A percentile compares a stretch with the other conserved stretches of the same genome.
Evolutionary conservation across 768 basidiomycete genomes (phyloP).

Genomic region (Hericium erinaceus): DNA sequence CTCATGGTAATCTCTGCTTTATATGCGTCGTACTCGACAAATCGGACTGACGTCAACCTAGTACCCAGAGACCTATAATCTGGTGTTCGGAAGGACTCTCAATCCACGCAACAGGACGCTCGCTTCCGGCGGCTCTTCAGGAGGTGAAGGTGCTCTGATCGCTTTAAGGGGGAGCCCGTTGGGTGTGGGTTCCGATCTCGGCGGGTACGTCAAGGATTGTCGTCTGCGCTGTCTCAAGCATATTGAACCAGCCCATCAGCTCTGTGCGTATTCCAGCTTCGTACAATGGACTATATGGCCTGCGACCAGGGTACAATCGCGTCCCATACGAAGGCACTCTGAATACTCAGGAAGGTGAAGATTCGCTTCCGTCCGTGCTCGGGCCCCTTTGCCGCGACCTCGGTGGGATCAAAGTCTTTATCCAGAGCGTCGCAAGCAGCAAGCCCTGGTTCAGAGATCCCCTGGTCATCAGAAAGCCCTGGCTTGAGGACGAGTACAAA

Average conservation of each 20-base stretch:
- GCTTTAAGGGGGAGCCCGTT: slow-evolving; percentile 39
- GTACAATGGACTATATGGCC: slow-evolving; percentile 61
- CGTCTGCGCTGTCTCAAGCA: background rate
- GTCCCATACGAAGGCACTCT: slow-evolving; percentile 61
- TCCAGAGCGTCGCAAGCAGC: slow-evolving; percentile 47
- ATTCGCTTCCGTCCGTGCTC: slow-evolving; percentile 60
- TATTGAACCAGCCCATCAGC: slow-evolving; percentile 22
- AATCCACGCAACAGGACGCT: slow-evolving; percentile 69
- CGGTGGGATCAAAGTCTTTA: slow-evolving; percentile 55
- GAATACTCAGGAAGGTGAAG: slow-evolving; percentile 63
- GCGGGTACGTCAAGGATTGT: slow-evolving; percentile 39
- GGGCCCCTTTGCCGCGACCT: slow-evolving; percentile 61
- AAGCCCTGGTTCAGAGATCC: slow-evolving; percentile 67
- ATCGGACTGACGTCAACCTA: slow-evolving; percentile 18
- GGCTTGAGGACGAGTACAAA: slow-evolving; percentile 50
- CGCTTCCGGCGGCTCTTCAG: slow-evolving; percentile 74
- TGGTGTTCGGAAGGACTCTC: slow-evolving; percentile 67
- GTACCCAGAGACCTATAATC: slow-evolving; percentile 75
- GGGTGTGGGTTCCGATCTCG: slow-evolving; percentile 76
- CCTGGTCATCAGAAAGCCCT: slow-evolving; percentile 42
- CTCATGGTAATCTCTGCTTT: slow-evolving; percentile 29
- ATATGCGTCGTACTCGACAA: background rate
- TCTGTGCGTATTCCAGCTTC: slow-evolving; percentile 64
- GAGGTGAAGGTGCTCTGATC: slow-evolving; percentile 77
- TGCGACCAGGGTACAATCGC: slow-evolving; percentile 61